Percentiles rank a stretch among this genome's conserved stretches.
Conservation (phyloP, 2,329 filamentous ascomycete genomes). For the Aspergillus neotritici region DNA sequence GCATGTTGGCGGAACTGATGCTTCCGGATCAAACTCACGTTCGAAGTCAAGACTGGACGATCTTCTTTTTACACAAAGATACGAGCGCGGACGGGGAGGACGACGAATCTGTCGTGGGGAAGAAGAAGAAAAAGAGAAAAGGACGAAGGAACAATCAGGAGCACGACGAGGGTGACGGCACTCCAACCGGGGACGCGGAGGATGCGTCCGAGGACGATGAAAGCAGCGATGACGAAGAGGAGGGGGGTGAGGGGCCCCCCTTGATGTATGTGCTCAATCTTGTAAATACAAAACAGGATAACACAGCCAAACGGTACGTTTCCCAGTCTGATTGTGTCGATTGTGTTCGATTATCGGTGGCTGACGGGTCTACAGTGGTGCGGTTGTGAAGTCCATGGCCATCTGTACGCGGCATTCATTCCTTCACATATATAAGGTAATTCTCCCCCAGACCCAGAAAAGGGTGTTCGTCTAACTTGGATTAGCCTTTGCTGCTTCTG, state of each 20-base stretch:
- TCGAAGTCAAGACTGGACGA: slow-evolving; percentile 95
- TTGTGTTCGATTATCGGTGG: slow-evolving; percentile 10
- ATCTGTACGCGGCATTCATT: slow-evolving; percentile 98
- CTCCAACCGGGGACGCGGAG: slow-evolving; percentile 46
- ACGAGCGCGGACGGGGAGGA: slow-evolving; percentile 77
- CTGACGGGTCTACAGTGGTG: slow-evolving; percentile 56
- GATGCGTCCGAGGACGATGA: slow-evolving; percentile 37
- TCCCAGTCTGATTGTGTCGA: not conserved
- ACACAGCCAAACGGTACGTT: slow-evolving; percentile 66
- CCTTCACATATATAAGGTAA: slow-evolving; percentile 93
- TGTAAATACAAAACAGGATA: slow-evolving; percentile 97
- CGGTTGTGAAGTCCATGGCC: slow-evolving; percentile 95
- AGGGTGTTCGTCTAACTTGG: not conserved
- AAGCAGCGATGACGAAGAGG: slow-evolving; percentile 57
- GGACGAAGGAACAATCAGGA: slow-evolving; percentile 41
- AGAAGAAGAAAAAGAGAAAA: slow-evolving; percentile 41
- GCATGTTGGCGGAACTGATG: slow-evolving; percentile 98
- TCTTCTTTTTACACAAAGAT: slow-evolving; percentile 98
- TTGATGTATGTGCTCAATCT: slow-evolving; percentile 95
- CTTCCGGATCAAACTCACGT: slow-evolving; percentile 93
- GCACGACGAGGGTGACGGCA: slow-evolving; percentile 45
- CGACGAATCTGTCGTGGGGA: slow-evolving; percentile 52
- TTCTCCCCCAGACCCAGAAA: slow-evolving; percentile 11
- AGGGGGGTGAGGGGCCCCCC: slow-evolving; percentile 75
- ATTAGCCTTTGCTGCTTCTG: slow-evolving; percentile 74